phyloP scores from a whole-genome alignment of 441 rosid species.

The Arabidopsis lyrata region DNA sequence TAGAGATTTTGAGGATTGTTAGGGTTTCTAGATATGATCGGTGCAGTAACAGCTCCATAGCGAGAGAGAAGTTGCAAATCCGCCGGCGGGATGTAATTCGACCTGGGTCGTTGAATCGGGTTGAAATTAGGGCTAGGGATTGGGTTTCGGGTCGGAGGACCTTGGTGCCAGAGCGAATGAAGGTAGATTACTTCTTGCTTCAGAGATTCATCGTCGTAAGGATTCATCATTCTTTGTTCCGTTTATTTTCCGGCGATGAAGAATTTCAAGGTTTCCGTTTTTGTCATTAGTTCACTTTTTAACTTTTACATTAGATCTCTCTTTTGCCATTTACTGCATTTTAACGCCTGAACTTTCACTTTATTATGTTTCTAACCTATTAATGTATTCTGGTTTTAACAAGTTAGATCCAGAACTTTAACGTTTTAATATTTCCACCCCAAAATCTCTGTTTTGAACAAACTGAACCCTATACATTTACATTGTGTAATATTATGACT shows the following conservation, averaged over 20 bases:
- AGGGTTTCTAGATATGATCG: conserved; percentile 10
- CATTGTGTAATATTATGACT: not conserved
- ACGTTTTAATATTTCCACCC: not conserved
- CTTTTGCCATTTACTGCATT: conserved; percentile 19
- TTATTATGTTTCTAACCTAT: not conserved
- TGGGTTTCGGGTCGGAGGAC: conserved; percentile 59
- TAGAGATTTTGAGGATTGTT: not conserved
- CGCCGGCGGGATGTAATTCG: conserved; percentile 40
- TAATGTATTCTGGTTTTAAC: not conserved
- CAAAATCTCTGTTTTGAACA: not conserved
- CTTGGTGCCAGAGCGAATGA: conserved; percentile 74
- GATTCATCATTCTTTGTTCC: conserved; percentile 43
- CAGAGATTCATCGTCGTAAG: conserved; percentile 54
- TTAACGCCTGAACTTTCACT: conserved; percentile 1
- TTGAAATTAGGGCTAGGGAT: conserved; percentile 42
- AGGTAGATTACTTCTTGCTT: conserved; percentile 74
- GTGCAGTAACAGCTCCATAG: conserved; percentile 27
- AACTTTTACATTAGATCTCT: too few relatives aligned
- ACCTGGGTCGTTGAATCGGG: conserved; percentile 45
- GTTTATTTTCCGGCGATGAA: not conserved
- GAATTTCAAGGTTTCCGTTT: conserved; percentile 1
- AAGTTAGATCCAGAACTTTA: not conserved
- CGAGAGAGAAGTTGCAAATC: conserved; percentile 47
- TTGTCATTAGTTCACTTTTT: not conserved
- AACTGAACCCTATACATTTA: not conserved